Evolutionary conservation across 768 basidiomycete species (phyloP), one percentile per base, ranked within the genome.

Genomic region (Psilocybe sp.): DNA sequence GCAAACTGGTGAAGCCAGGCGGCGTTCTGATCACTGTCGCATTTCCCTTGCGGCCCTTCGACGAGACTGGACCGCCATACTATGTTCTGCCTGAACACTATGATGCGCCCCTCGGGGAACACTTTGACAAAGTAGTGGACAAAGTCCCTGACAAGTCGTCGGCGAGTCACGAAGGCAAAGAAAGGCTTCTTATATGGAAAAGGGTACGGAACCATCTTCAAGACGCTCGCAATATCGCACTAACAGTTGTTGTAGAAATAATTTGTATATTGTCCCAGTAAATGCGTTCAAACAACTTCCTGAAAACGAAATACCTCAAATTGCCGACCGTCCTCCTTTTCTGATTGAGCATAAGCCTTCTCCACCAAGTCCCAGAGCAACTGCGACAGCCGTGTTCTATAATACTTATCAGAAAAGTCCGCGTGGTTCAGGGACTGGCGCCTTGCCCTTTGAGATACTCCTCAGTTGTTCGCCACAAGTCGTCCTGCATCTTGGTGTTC

Each of bases 1-100:
- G 69, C 1, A 65, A 70, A 13, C 61, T 89, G 13, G 63, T 84
- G 45, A 82, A 80, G 48, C 74, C 79, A 1, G 86, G 84, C 0
- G 86, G 84, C 13, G 76, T 77, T 51, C 75, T 89, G 18, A 76
- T 89, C 53, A 76, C 80, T 0, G 64, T 85, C 10, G 66, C 81
- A 5, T 89, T 62, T 53, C 88, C 88, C 0, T 74, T 85, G 42
- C 70, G 77, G 4, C 64, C 67, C 1, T 60, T 63, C 15, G 61
- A 58, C 0, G 74, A 76, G 2, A 59, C 58, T 0, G 86, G 87
- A 0, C 88, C 86, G 1, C 86, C 87, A 0, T 86, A 73, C 61
- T 82, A 74, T 16, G 76, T 88, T 20, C 67, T 76, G 5, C 74
- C 78, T 0, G 78, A 81, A 36, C 76, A 82, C 44, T 86, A 85